A percentile compares a stretch with the other conserved stretches of the same genome.
Evolutionary conservation across 2,329 filamentous ascomycete genomes (phyloP).

Genomic region (Aspergillus ibericus): DNA sequence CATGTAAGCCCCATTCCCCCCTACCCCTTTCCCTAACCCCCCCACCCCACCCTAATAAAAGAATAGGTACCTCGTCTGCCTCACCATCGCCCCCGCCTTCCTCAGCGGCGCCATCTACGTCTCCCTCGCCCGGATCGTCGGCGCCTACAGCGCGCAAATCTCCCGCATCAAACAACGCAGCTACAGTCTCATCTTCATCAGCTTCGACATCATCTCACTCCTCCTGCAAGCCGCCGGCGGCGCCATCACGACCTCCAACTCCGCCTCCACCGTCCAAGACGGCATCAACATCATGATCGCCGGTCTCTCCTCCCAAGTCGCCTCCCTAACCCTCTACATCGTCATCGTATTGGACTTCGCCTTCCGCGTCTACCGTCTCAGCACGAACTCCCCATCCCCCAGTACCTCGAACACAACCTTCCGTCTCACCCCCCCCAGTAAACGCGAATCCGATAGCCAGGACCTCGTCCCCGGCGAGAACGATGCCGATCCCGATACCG

Average conservation of each 20-base stretch:
- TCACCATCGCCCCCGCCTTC: conserved; percentile 9
- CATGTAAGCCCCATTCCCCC: not conserved
- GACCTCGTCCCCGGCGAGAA: not conserved
- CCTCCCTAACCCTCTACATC: conserved; percentile 17
- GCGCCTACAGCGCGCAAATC: conserved; percentile 11
- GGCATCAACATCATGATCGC: conserved; percentile 23
- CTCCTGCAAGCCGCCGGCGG: conserved; percentile 58
- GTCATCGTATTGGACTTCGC: conserved; percentile 14
- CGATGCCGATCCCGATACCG: too few species aligned
- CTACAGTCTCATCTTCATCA: conserved; percentile 48
- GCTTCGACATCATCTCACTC: conserved; percentile 58
- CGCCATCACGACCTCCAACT: conserved; percentile 42
- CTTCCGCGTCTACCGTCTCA: conserved; percentile 5
- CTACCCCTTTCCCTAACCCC: too few species aligned
- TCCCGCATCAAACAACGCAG: conserved; percentile 8
- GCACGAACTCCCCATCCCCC: not conserved
- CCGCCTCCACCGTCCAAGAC: not conserved
- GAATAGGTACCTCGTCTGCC: conserved; percentile 8
- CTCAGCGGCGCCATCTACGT: conserved; percentile 7
- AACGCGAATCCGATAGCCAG: not conserved
- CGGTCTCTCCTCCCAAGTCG: conserved; percentile 11
- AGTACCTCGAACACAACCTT: not conserved
- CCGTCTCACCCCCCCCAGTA: not conserved
- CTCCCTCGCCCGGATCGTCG: conserved; percentile 15
- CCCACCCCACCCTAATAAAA: not conserved